Evolutionary conservation across 495 filamentous ascomycete species (phyloP).

Genomic region (Penicillium roqueforti): DNA sequence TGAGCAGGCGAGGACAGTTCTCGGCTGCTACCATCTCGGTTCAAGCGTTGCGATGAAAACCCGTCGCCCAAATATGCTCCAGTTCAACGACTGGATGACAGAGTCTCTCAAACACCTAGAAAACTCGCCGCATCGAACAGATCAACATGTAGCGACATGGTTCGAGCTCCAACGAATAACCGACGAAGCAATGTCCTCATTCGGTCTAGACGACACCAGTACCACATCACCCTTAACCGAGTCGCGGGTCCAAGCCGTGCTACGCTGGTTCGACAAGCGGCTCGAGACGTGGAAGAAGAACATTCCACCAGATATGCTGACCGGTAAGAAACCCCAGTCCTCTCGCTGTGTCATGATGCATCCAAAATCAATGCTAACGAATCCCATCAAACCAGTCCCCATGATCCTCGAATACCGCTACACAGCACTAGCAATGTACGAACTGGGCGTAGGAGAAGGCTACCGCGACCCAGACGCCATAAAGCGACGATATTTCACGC

Average conservation of each 20-base stretch:
- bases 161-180: slow-evolving; percentile 44
- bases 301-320: slow-evolving; percentile 35
- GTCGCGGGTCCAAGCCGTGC: slow-evolving; percentile 40
- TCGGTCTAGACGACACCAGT: slow-evolving; percentile 49
- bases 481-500: slow-evolving; percentile 35
- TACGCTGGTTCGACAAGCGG: slow-evolving; percentile 47
- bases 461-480: slow-evolving; percentile 47
- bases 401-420: slow-evolving; percentile 47
- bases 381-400: slow-evolving; percentile 36
- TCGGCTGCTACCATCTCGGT: slow-evolving; percentile 46
- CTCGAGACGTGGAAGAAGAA: slow-evolving; percentile 44
- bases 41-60: slow-evolving; percentile 50
- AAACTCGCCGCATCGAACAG: slow-evolving; percentile 33
- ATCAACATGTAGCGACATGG: slow-evolving; percentile 43
- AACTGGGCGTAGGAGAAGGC: slow-evolving; percentile 48
- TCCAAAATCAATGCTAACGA: slow-evolving; percentile 24
- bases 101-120: slow-evolving; percentile 45
- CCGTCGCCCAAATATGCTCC: slow-evolving; percentile 47
- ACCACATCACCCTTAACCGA: slow-evolving; percentile 41
- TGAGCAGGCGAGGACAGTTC: slow-evolving; percentile 41
- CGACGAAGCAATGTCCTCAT: slow-evolving; percentile 45
- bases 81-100: slow-evolving; percentile 46
- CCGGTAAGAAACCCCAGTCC: slow-evolving; percentile 24
- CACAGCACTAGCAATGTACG: slow-evolving; percentile 46
- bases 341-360: not conserved